phyloP scores from a whole-genome alignment of 768 basidiomycete genomes.

The Agrocybe pediades region DNA sequence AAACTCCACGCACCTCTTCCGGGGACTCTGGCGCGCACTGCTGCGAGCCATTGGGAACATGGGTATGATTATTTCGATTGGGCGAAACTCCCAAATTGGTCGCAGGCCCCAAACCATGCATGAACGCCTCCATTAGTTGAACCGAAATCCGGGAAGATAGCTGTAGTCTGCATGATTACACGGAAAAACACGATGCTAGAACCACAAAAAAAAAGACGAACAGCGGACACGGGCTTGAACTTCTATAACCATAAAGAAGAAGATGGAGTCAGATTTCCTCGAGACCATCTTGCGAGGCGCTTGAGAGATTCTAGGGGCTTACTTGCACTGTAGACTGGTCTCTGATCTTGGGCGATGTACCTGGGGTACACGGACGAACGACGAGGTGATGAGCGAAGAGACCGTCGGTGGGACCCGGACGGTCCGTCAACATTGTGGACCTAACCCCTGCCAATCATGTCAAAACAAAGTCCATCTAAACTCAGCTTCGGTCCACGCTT shows the following conservation, averaged over 20 bases:
- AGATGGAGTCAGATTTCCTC: background rate
- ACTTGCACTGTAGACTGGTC: constrained; percentile 29
- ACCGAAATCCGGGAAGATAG: background rate
- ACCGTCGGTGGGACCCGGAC: constrained; percentile 24
- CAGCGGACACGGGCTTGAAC: constrained; percentile 3
- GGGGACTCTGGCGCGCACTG: constrained; percentile 15
- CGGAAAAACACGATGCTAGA: background rate
- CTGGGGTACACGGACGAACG: constrained; percentile 31
- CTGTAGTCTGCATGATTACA: constrained; percentile 11
- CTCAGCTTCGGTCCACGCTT: background rate
- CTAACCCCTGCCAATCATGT: constrained; percentile 12
- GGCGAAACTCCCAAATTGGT: constrained; percentile 17
- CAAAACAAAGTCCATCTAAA: constrained; percentile 13
- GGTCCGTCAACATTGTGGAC: constrained; percentile 21
- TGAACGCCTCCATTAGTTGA: constrained; percentile 21
- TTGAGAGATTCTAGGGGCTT: constrained; percentile 24
- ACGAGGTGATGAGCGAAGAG: constrained; percentile 23
- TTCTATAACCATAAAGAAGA: too few species aligned
- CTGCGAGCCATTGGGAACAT: constrained; percentile 10
- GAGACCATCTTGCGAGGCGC: constrained; percentile 1
- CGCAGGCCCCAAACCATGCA: constrained; percentile 18
- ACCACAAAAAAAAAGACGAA: constrained; percentile 12
- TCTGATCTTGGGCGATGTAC: constrained; percentile 32
- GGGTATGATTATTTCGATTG: constrained; percentile 15
- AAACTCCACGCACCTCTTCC: constrained; percentile 21